Base-by-base conservation (phyloP, 2,329 filamentous ascomycete genomes). In the Pochonia chlamydosporia region DNA sequence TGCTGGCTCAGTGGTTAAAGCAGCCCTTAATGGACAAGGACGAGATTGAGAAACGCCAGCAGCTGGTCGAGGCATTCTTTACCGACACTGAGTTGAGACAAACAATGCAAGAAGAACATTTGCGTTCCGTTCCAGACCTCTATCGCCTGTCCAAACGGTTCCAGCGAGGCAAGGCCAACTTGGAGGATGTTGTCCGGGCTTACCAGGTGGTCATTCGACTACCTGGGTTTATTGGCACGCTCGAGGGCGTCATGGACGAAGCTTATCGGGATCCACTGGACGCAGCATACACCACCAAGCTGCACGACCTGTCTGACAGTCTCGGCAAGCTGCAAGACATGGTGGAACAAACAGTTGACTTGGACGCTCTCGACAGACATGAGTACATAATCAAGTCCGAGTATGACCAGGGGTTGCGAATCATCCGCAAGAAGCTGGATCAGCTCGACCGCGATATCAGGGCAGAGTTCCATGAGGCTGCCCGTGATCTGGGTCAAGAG, bases 331-430 rank as follows among this genome's bases (percentile, higher is more conserved):
- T 99, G 10, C 88, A 92, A 60, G 93, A 99, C 63, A 96, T 99
- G 89, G 93, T 99, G 0, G 93, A 99, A 71, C 96, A 93, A 2
- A 99, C 95, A 0, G 91, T 99, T 13, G 93, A 99, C 60, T 79
- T 99, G 0, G 89, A 96, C 49, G 93, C 93, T 3, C 79, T 99
- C 10, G 92, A 99, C 59, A 90, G 93, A 55, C 93, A 99, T 61
- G 93, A 99, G 63, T 99, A 95, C 69, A 92, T 96, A 59, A 99
- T 99, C 77, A 99, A 97, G 68, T 88, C 95, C 1, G 93, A 99
- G 61, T 99, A 96, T 54, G 93, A 99, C 59, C 90, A 96, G 49
- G 80, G 84, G 46, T 74, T 99, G 31, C 82, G 86, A 16, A 82
- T 88, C n/a, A 95, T 99, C 56, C 83, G 89, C 44, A 91, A 88